Conservation (phyloP, 352 stramenopile species). For the Phytophthora constricta region DNA sequence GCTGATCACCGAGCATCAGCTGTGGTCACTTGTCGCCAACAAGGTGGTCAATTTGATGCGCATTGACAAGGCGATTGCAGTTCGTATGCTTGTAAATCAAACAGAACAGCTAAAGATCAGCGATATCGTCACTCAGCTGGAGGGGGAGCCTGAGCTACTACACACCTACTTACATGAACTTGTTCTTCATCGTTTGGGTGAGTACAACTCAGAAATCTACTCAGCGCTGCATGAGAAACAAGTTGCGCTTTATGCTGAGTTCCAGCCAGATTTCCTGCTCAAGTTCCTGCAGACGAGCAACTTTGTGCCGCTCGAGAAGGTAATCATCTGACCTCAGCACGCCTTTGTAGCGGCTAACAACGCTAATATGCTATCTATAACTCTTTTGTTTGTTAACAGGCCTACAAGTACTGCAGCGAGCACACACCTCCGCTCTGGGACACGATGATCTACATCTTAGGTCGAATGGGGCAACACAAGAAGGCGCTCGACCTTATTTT, state of each 20-base stretch:
- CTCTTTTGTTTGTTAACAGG: constrained; percentile 39
- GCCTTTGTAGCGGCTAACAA: not conserved
- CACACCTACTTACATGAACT: constrained; percentile 84
- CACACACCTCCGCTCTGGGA: constrained; percentile 78
- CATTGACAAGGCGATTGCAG: constrained; percentile 70
- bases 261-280: constrained; percentile 63
- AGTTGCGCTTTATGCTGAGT: constrained; percentile 79
- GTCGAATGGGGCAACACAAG: constrained; percentile 88
- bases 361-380: constrained; percentile 2
- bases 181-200: constrained; percentile 65
- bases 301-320: constrained; percentile 86
- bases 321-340: constrained; percentile 17
- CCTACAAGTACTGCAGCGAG: constrained; percentile 81
- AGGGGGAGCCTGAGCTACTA: constrained; percentile 61
- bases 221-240: constrained; percentile 75
- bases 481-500: constrained; percentile 84
- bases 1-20: constrained; percentile 82
- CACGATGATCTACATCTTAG: constrained; percentile 89
- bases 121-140: constrained; percentile 80
- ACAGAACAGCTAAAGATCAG: constrained; percentile 81
- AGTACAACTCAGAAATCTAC: constrained; percentile 86
- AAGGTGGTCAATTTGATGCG: constrained; percentile 83
- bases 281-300: constrained; percentile 85
- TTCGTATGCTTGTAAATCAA: constrained; percentile 84
- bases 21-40: constrained; percentile 80